Evolutionary conservation across 805 yeast species (phyloP).

Genomic region (Metschnikowia kofuensis): DNA sequence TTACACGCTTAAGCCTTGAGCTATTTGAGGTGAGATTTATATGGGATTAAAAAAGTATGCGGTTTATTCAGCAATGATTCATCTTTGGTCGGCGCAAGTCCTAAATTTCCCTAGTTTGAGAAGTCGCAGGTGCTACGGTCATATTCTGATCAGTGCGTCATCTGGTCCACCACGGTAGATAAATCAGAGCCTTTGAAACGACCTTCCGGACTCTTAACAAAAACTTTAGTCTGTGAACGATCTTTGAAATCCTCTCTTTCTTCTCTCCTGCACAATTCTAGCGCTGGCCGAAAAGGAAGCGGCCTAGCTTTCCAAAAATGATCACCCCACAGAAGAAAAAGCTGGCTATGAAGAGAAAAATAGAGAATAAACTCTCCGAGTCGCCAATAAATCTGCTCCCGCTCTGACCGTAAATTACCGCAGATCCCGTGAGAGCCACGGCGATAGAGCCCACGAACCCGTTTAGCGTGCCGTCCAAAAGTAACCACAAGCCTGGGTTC

Average conservation of each 20-base stretch:
- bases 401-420: slow-evolving; percentile 29
- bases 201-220: too few species aligned
- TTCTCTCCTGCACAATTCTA: neutral
- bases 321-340: slow-evolving; percentile 65
- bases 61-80: too few species aligned
- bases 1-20: too few species aligned
- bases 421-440: slow-evolving; percentile 32
- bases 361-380: slow-evolving; percentile 36
- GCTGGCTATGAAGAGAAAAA: slow-evolving; percentile 55
- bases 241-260: neutral
- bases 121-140: too few species aligned
- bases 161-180: too few species aligned
- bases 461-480: slow-evolving; percentile 57
- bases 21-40: too few species aligned
- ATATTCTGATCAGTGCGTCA: too few species aligned
- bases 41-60: too few species aligned
- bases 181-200: too few species aligned
- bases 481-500: slow-evolving; percentile 64
- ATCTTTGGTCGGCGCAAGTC: too few species aligned
- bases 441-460: slow-evolving; percentile 44
- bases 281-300: slow-evolving; percentile 41
- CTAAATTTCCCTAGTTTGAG: too few species aligned
- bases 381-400: slow-evolving; percentile 17
- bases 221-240: too few species aligned
- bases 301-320: slow-evolving; percentile 67